A percentile compares a stretch with the other conserved stretches of the same genome.
These are phyloP conservation scores for Spergularia marina DNA, from an alignment of 148 eudicot species.

Conservation along the genomic window DNA sequence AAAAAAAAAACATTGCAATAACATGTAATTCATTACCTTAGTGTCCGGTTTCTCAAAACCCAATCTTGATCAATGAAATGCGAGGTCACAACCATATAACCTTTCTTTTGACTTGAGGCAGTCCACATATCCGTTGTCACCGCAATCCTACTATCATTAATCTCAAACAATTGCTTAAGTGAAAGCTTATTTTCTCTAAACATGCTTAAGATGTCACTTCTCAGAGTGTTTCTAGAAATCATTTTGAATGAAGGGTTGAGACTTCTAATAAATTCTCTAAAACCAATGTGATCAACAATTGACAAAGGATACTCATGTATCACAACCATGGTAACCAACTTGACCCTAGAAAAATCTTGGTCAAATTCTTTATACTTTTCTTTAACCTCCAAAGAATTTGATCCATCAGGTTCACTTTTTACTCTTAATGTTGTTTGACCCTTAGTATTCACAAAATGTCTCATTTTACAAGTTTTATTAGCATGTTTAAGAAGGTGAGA, in stretches of 20 bases:
- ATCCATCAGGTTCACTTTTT: neutral
- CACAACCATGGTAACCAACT: too few species aligned
- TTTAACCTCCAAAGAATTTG: neutral
- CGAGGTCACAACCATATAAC: too few species aligned
- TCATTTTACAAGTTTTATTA: neutral
- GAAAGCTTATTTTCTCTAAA: too few species aligned
- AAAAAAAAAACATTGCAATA: too few species aligned
- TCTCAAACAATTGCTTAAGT: neutral
- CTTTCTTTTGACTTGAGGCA: neutral
- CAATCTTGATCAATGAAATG: neutral
- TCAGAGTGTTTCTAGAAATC: neutral
- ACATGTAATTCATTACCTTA: neutral
- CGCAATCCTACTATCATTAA: neutral
- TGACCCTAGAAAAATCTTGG: too few species aligned
- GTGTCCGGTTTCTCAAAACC: neutral
- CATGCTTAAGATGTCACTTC: neutral
- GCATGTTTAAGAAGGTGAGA: neutral
- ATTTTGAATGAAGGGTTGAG: too few species aligned
- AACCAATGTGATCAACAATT: too few species aligned
- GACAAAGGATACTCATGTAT: too few species aligned
- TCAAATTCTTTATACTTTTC: neutral
- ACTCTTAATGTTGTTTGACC: neutral
- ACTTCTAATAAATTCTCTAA: too few species aligned
- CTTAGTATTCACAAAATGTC: neutral
- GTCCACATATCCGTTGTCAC: slow-evolving; percentile 8